Evolutionary conservation across 2,329 filamentous ascomycete genomes (phyloP), one percentile per base, ranked within the genome.

Genomic region (Neophaeococcomyces mojaviensis): DNA sequence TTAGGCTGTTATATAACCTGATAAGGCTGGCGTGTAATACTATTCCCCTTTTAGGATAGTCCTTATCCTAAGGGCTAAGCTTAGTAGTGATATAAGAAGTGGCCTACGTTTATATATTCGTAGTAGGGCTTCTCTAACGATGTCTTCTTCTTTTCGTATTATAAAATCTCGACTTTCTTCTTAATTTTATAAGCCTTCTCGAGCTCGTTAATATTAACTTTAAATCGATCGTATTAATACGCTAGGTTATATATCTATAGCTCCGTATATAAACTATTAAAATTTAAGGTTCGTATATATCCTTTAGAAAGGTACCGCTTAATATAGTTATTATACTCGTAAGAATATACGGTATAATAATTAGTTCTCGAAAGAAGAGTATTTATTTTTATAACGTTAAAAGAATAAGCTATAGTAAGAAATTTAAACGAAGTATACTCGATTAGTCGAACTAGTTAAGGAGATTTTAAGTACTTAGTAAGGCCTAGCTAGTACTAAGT

Each of bases 51-150:
- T 26, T 15, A 39, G 20, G 36, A 26, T 20, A 39, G 20, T 20
- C 19, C 36, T 39, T 39, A 10, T 26, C 20, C n/a, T 39, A 20
- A 39, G 36, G 19, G 24, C 20, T 7, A 20, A 5, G n/a, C 20
- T 35, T 35, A 35, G 33, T 15, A 35, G 19, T 35, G n/a, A 35
- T 35, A 35, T 35, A 35, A 35, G 33, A 35, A 35, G n/a, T 35
- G 13, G 33, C 36, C 36, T 39, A 13, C 36, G 16, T 19, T 19
- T 39, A 20, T 20, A 20, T 39, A 39, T 8, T 7, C 19, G 16
- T 20, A 12, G 16, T 20, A 39, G 20, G 16, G 18, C 16, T 39
- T 20, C 16, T 20, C 20, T 39, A 39, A 26, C 20, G 16, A 20
- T 26, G 9, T 39, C 36, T 26, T 19, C 36, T 26, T 39, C 36